A percentile compares a stretch with the other conserved stretches of the same genome.
Evolutionary conservation across 345 rosid species (phyloP).

Genomic region (Acer negundo): DNA sequence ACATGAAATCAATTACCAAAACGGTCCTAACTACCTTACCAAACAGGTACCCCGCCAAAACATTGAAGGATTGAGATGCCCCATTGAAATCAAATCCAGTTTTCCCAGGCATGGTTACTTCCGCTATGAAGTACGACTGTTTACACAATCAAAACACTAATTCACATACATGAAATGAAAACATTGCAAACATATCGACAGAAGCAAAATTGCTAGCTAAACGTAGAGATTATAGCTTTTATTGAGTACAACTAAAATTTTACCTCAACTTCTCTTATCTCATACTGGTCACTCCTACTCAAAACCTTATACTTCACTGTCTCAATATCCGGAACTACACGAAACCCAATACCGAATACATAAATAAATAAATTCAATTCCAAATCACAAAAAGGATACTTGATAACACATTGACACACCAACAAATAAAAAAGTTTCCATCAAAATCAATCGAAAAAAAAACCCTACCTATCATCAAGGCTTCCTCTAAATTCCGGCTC

Average conservation of each 20-base stretch:
- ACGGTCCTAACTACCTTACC: slow-evolving; percentile 53
- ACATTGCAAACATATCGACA: slow-evolving; percentile 6
- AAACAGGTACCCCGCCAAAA: slow-evolving; percentile 63
- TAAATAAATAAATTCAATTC: neutral
- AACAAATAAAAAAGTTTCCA: neutral
- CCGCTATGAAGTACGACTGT: slow-evolving; percentile 83
- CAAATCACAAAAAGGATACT: neutral
- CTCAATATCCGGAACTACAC: slow-evolving; percentile 85
- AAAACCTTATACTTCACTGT: slow-evolving; percentile 62
- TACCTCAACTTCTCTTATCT: slow-evolving; percentile 92
- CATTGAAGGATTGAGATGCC: slow-evolving; percentile 16
- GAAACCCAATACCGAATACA: neutral
- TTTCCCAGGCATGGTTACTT: slow-evolving; percentile 78
- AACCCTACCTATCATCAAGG: slow-evolving; percentile 71
- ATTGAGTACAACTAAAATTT: neutral
- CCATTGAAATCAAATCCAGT: slow-evolving; percentile 40
- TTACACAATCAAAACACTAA: slow-evolving; percentile 14
- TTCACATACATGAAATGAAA: neutral
- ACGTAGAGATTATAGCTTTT: neutral
- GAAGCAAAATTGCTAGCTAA: neutral
- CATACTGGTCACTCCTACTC: slow-evolving; percentile 58
- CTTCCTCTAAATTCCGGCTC: slow-evolving; percentile 76
- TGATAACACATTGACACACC: neutral
- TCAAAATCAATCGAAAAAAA: neutral
- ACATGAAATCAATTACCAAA: no score